A percentile compares a stretch with the other conserved stretches of the same genome.
These are phyloP conservation scores for Phellopilus nigrolimitatus DNA, from an alignment of 1,284 basidiomycete species.

Conservation along the genomic window DNA sequence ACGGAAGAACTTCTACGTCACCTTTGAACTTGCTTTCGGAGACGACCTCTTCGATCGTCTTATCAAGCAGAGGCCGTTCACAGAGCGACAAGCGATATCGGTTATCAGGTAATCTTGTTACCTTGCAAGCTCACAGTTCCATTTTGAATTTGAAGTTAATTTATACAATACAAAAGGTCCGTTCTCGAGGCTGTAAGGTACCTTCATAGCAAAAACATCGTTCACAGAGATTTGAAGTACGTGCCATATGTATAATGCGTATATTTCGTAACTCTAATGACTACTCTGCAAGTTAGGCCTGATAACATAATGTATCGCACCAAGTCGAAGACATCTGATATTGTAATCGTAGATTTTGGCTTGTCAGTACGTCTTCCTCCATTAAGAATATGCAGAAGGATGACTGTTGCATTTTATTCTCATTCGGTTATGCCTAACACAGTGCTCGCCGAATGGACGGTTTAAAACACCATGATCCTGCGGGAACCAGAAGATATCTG, in stretches of 20 bases:
- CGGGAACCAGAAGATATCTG: not conserved
- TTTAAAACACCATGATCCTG: too few relatives aligned
- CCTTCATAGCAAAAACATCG: slow-evolving; percentile 1
- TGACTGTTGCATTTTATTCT: not conserved
- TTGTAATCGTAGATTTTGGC: slow-evolving; percentile 2
- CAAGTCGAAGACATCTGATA: not conserved
- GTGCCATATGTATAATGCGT: not conserved
- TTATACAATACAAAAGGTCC: not conserved
- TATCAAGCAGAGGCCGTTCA: too few relatives aligned
- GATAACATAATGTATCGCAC: not conserved
- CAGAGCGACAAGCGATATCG: too few relatives aligned
- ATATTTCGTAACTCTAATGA: not conserved
- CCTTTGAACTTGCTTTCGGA: not conserved
- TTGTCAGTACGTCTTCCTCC: not conserved
- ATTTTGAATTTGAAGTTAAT: too few relatives aligned
- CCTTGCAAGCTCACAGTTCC: too few relatives aligned
- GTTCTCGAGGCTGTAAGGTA: not conserved
- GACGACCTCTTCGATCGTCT: not conserved
- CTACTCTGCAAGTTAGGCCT: not conserved
- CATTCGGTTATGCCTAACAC: too few relatives aligned
- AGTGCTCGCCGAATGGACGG: not conserved
- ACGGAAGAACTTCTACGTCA: not conserved
- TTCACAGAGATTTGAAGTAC: slow-evolving; percentile 10
- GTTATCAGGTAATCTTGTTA: too few relatives aligned
- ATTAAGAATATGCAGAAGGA: not conserved